Conservation (phyloP, 2,329 filamentous ascomycete species). For the Leptographium wingfieldii region DNA sequence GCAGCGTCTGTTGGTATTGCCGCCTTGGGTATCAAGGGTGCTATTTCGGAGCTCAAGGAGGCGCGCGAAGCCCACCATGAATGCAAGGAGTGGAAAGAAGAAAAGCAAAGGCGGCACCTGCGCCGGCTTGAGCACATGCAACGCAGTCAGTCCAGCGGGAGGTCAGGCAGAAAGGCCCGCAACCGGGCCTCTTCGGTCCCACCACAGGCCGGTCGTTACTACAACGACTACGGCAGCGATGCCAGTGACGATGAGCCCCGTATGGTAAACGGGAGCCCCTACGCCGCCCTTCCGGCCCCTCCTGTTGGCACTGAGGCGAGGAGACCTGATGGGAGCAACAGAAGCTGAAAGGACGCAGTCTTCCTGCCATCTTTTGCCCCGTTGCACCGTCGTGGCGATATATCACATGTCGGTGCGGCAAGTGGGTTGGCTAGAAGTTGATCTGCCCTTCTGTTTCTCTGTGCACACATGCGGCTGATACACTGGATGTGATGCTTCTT, state of each 20-base stretch:
- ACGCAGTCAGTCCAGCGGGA: slow-evolving; percentile 6
- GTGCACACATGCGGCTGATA: background rate
- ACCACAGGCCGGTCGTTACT: slow-evolving; percentile 22
- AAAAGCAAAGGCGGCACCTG: slow-evolving; percentile 37
- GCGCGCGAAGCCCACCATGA: slow-evolving; percentile 37
- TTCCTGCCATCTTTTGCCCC: background rate
- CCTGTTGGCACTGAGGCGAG: slow-evolving; percentile 24
- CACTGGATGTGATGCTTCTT: background rate
- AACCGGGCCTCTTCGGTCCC: slow-evolving; percentile 31
- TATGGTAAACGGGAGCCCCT: slow-evolving; percentile 35
- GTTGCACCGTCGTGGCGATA: no score
- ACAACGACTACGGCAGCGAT: background rate
- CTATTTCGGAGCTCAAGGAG: slow-evolving; percentile 43
- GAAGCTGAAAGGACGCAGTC: background rate
- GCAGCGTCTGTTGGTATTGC: slow-evolving; percentile 47
- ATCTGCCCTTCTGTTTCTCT: background rate
- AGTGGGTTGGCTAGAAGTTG: background rate
- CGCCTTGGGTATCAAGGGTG: slow-evolving; percentile 44
- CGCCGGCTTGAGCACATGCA: slow-evolving; percentile 27
- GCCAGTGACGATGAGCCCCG: slow-evolving; percentile 28
- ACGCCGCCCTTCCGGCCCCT: slow-evolving; percentile 30
- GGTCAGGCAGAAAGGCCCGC: slow-evolving; percentile 24
- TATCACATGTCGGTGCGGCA: background rate
- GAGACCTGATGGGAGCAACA: slow-evolving; percentile 18
- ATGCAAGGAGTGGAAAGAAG: slow-evolving; percentile 33